Evolutionary conservation across 106 monocot genomes (phyloP).

Genomic region (Xerophyta viscosa): DNA sequence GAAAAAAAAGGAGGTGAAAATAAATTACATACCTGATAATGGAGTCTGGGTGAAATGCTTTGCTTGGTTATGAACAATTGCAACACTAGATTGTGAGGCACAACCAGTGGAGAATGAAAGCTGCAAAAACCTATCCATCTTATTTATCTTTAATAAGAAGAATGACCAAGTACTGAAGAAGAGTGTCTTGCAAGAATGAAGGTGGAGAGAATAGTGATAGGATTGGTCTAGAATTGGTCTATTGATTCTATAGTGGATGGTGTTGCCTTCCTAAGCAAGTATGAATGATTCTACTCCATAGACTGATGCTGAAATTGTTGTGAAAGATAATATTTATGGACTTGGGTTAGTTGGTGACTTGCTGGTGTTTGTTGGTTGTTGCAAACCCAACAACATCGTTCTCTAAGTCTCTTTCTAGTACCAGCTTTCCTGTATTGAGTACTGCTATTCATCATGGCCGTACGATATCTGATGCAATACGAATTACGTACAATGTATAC

Average conservation of each 20-base stretch:
- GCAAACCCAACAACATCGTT: no score
- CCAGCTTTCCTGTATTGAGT: no score
- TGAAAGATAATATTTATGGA: not conserved
- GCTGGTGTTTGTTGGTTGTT: not conserved
- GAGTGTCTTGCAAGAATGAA: constrained; percentile 7
- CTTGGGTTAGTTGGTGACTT: not conserved
- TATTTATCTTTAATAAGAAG: constrained; percentile 16
- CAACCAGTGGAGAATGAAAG: constrained; percentile 80
- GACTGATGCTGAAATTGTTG: no score
- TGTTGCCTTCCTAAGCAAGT: constrained; percentile 30
- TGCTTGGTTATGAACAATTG: constrained; percentile 22
- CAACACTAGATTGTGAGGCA: constrained; percentile 65
- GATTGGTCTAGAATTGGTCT: no score
- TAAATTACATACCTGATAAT: constrained; percentile 7
- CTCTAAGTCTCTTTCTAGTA: no score
- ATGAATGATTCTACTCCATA: constrained; percentile 1
- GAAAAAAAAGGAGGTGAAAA: not conserved
- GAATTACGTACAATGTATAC: no score
- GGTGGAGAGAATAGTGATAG: no score
- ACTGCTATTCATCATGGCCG: no score
- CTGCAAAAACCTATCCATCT: constrained; percentile 44
- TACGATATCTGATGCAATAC: no score
- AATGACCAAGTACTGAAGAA: not conserved
- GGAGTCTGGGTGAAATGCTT: constrained; percentile 21
- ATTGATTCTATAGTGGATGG: constrained; percentile 16